Conservation (phyloP, 2,329 filamentous ascomycete species). For the Thelonectria discophora region DNA sequence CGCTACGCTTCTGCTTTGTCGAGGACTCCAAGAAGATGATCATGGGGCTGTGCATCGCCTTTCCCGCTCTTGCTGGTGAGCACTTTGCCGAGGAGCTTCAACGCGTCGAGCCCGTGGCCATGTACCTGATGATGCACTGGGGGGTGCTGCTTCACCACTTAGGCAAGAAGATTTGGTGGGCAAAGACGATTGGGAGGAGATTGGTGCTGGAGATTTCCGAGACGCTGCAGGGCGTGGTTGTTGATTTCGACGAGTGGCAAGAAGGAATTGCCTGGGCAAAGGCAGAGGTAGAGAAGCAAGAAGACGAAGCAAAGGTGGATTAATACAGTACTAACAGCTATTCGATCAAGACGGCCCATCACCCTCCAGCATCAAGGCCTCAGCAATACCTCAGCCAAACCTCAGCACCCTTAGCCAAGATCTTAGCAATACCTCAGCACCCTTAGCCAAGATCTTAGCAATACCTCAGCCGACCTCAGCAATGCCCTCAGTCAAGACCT, state of each 20-base stretch:
- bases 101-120: slow-evolving; percentile 45
- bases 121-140: slow-evolving; percentile 51
- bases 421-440: too few species aligned
- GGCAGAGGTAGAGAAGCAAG: slow-evolving; percentile 25
- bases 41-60: slow-evolving; percentile 45
- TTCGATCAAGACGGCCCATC: too few species aligned
- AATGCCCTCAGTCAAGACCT: too few species aligned
- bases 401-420: too few species aligned
- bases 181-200: slow-evolving; percentile 33
- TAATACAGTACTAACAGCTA: too few species aligned
- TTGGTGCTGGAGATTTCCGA: slow-evolving; percentile 37
- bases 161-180: slow-evolving; percentile 39
- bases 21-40: slow-evolving; percentile 46
- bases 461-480: too few species aligned
- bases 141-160: slow-evolving; percentile 45
- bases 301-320: not conserved
- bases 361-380: too few species aligned
- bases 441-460: too few species aligned
- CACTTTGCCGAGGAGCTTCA: slow-evolving; percentile 45
- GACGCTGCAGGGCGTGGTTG: slow-evolving; percentile 1
- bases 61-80: slow-evolving; percentile 43
- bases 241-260: slow-evolving; percentile 31
- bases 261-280: slow-evolving; percentile 35
- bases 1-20: slow-evolving; percentile 47
- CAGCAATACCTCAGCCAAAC: too few species aligned